A percentile compares a stretch with the other conserved stretches of the same genome.
Evolutionary conservation across 1,284 basidiomycete species (phyloP).

Genomic region (Tilletiaria anomala): DNA sequence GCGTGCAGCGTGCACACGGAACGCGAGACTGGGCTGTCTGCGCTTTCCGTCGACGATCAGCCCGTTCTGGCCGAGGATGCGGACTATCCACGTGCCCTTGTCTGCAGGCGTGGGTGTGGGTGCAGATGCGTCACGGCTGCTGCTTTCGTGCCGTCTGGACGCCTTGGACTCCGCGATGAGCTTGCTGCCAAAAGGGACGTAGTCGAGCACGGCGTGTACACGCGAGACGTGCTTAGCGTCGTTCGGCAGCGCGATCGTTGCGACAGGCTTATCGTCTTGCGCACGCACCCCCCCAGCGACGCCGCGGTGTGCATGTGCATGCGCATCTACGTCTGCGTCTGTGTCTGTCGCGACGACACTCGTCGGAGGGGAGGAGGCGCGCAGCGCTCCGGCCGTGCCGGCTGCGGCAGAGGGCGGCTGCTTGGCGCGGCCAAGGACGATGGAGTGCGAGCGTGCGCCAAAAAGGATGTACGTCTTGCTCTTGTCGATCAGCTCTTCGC

Average conservation of each 20-base stretch:
- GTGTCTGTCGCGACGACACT: constrained; percentile 7
- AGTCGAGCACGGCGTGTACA: constrained; percentile 33
- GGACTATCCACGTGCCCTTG: constrained; percentile 27
- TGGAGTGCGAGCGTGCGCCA: constrained; percentile 12
- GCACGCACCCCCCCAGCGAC: background rate
- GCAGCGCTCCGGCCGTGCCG: constrained; percentile 3
- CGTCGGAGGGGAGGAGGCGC: background rate
- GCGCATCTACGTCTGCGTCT: constrained; percentile 11
- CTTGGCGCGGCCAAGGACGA: constrained; percentile 19
- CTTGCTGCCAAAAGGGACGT: constrained; percentile 26
- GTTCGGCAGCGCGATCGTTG: constrained; percentile 14
- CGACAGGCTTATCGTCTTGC: background rate
- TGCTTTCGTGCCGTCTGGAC: too few species aligned
- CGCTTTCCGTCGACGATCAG: constrained; percentile 32
- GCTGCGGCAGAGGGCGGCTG: constrained; percentile 7
- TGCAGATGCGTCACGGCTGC: too few species aligned
- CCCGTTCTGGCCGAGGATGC: constrained; percentile 35
- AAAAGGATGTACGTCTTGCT: constrained; percentile 10
- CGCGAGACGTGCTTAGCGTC: constrained; percentile 30
- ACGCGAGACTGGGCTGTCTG: constrained; percentile 1
- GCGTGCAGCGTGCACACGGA: background rate
- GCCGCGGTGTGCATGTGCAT: too few species aligned
- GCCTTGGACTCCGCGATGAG: too few species aligned
- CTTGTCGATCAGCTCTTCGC: constrained; percentile 4
- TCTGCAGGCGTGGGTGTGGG: background rate